Conservation (phyloP, 2,329 filamentous ascomycete species). For the Podosphaera aphanis region DNA sequence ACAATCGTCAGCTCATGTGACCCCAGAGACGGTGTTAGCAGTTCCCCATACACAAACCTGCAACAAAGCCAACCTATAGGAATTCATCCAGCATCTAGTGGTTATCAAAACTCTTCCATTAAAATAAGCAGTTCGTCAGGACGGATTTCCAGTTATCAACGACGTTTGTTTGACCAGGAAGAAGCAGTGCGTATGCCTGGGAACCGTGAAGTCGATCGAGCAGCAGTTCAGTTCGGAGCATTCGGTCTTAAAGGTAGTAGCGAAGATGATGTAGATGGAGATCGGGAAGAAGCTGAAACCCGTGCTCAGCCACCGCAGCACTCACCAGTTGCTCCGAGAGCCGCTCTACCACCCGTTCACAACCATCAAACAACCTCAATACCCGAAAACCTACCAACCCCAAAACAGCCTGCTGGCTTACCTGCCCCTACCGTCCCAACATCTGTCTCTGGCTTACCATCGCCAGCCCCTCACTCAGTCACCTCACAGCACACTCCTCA, state of each 20-base stretch:
- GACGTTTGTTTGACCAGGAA: constrained; percentile 78
- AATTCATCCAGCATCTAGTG: constrained; percentile 35
- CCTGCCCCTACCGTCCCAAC: constrained; percentile 24
- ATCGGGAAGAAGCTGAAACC: constrained; percentile 87
- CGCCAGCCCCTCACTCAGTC: constrained; percentile 17
- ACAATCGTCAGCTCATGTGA: constrained; percentile 74
- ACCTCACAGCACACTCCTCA: constrained; percentile 15
- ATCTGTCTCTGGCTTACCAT: constrained; percentile 16
- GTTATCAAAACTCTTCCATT: constrained; percentile 57
- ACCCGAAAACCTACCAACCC: constrained; percentile 30
- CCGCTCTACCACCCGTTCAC: constrained; percentile 55
- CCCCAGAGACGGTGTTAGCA: constrained; percentile 33
- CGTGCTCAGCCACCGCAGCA: constrained; percentile 81
- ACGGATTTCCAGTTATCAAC: constrained; percentile 59
- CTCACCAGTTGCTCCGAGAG: constrained; percentile 68
- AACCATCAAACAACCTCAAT: constrained; percentile 28
- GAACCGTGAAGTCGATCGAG: constrained; percentile 80
- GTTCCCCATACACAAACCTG: constrained; percentile 37
- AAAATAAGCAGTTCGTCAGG: constrained; percentile 43
- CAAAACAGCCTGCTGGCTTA: constrained; percentile 21
- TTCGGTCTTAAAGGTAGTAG: constrained; percentile 61
- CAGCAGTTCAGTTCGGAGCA: constrained; percentile 88
- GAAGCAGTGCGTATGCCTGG: constrained; percentile 97
- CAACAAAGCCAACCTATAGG: constrained; percentile 35
- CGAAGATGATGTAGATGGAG: constrained; percentile 77